Evolutionary conservation across 164 flowering plant genomes (phyloP).

Genomic region (Liquidambar formosana): DNA sequence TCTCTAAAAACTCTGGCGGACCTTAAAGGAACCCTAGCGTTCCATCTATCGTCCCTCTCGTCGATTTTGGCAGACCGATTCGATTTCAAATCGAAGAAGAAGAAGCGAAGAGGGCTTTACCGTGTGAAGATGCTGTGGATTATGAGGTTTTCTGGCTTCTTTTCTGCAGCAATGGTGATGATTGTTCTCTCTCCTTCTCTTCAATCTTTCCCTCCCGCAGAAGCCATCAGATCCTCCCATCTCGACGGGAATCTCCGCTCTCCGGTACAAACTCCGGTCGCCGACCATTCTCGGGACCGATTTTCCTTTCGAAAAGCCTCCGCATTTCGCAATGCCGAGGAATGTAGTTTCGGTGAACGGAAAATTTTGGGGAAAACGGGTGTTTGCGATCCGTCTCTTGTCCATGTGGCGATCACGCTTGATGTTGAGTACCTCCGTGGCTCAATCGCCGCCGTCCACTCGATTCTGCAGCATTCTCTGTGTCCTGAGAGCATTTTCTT

Average conservation of each 20-base stretch:
- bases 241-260: constrained; percentile 30
- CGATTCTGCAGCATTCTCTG: constrained; percentile 63
- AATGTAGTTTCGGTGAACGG: constrained; percentile 31
- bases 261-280: constrained; percentile 11
- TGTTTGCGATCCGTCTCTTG: constrained; percentile 73
- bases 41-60: constrained; percentile 19
- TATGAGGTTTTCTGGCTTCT: constrained; percentile 43
- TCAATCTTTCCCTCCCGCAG: constrained; percentile 68
- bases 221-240: constrained; percentile 58
- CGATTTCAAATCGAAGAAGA: constrained; percentile 44
- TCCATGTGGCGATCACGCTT: constrained; percentile 88
- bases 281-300: constrained; percentile 15
- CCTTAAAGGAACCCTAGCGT: constrained; percentile 40
- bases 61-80: constrained; percentile 22
- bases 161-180: constrained; percentile 52
- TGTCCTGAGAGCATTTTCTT: constrained; percentile 85
- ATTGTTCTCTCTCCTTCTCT: constrained; percentile 57
- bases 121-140: constrained; percentile 48
- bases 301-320: constrained; percentile 56
- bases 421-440: constrained; percentile 85
- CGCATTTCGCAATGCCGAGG: constrained; percentile 58
- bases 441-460: constrained; percentile 90
- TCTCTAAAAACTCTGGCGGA: constrained; percentile 39
- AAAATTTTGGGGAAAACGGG: constrained; percentile 2
- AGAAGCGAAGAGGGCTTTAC: constrained; percentile 16